Evolutionary conservation across 257 asterid species (phyloP).

Genomic region (Lycium barbarum): DNA sequence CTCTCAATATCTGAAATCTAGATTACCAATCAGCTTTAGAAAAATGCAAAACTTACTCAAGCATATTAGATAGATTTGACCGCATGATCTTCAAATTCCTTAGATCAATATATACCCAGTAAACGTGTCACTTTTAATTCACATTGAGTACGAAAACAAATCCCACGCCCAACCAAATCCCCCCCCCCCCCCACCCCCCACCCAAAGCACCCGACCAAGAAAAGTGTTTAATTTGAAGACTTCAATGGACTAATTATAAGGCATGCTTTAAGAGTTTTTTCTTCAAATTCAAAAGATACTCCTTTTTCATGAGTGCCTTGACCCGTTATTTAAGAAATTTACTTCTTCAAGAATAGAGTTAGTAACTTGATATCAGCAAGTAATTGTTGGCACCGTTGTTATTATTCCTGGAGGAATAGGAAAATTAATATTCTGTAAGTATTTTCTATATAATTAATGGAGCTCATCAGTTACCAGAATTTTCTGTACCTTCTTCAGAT

Average conservation of each 20-base stretch:
- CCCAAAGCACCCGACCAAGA: no score
- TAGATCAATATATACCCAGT: not conserved
- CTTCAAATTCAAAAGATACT: not conserved
- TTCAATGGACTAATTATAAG: not conserved
- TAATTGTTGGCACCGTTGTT: not conserved
- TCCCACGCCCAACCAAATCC: not conserved
- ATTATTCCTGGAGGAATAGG: slow-evolving; percentile 6
- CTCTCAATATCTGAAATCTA: slow-evolving; percentile 91
- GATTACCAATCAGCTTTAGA: slow-evolving; percentile 23
- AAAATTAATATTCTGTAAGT: not conserved
- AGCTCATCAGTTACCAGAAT: not conserved
- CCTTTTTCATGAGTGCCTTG: not conserved
- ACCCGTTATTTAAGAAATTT: not conserved
- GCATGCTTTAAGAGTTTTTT: not conserved
- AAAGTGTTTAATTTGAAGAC: not conserved
- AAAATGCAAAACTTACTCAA: not conserved
- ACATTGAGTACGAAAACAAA: not conserved
- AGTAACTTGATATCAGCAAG: slow-evolving; percentile 22
- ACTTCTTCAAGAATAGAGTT: not conserved
- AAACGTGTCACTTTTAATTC: not conserved
- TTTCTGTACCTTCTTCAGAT: not conserved
- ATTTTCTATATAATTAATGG: not conserved
- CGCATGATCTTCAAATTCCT: slow-evolving; percentile 1
- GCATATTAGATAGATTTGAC: not conserved
- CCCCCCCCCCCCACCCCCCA: no score